Percentiles rank a stretch among this genome's conserved stretches.
These are phyloP conservation scores for Ceratobasidium sp. DNA, from an alignment of 1,284 basidiomycete species.

Conservation along the genomic window DNA sequence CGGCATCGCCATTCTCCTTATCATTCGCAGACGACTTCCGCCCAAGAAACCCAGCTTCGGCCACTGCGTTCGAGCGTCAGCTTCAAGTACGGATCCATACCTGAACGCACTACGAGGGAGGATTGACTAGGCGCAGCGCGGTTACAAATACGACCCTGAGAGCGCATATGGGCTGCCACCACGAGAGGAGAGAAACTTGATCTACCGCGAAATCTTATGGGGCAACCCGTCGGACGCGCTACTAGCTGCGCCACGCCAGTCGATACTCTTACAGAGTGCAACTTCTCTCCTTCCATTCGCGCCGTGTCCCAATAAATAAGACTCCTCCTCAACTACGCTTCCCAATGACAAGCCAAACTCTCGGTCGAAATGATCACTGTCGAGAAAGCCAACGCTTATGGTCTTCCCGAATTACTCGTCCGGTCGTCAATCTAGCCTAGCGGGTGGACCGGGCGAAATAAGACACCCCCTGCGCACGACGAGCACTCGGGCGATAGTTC, in stretches of 20 bases:
- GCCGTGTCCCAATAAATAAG: background rate
- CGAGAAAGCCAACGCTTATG: background rate
- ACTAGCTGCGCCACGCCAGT: background rate
- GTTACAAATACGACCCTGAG: conserved; percentile 5
- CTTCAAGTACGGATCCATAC: background rate
- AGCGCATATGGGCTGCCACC: background rate
- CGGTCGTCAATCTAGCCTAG: conserved; percentile 31
- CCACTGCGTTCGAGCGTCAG: background rate
- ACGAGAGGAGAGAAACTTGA: background rate
- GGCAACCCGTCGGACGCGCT: background rate
- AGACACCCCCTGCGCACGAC: background rate
- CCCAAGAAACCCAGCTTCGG: background rate
- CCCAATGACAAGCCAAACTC: conserved; percentile 13
- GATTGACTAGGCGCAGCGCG: conserved; percentile 1
- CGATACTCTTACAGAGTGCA: conserved; percentile 16
- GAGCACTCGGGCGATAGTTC: conserved; percentile 6
- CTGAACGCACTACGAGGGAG: background rate
- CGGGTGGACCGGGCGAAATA: conserved; percentile 25
- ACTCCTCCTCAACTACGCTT: background rate
- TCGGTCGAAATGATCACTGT: conserved; percentile 1
- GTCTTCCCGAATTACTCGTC: background rate
- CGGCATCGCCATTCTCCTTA: background rate
- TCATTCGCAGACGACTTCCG: conserved; percentile 5
- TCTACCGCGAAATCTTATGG: background rate
- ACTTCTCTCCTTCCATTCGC: conserved; percentile 16